Base-by-base conservation (phyloP, 2,329 filamentous ascomycete species). In the Arthrinium phaeospermum region DNA sequence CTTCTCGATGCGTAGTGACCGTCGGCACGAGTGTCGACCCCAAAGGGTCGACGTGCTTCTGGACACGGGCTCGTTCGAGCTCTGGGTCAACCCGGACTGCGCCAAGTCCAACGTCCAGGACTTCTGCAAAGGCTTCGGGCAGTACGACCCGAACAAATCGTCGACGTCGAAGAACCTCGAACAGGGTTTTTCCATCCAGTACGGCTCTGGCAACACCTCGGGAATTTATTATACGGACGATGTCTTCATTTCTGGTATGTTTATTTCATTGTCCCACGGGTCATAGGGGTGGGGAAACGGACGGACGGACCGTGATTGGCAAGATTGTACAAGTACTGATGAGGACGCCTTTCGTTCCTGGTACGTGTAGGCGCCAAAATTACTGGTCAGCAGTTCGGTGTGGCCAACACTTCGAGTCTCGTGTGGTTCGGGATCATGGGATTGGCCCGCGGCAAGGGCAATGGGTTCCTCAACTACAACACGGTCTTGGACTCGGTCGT, bases 31-130 rank as follows among this genome's bases (percentile, higher is more conserved):
- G 84, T 51, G 47, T 70, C 1, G 74, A 70, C 6, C 77, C 0
- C 86, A 88, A 74, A 79, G 76, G 14, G 79, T 87, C 47, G 83
- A 84, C 14, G 84, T 88, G 47, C 81, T 87, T 49, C 81, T 88
- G 71, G 86, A 88, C 73, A 88, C 86, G 0, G 87, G 87, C 22
- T 89, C 87, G 6, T 85, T 85, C 74, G 86, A 88, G 77, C 83
- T 89, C 10, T 89, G 87, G 87, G 85, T 89, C 61, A 87, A 89
- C 73, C 87, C 87, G 0, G 80, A 84, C 70, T 89, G 87, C 76
- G 70, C 79, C 7, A 79, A 80, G 7, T 74, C 79, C 8, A 75
- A 76, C 0, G 80, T 85, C 47, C 75, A 77, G 3, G 70, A 79
- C 0, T 81, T 84, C 67, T 89, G 87, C 76, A 16, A 73, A 0